Conservation (phyloP, 148 eudicot species). For the Persicaria tinctoria region DNA sequence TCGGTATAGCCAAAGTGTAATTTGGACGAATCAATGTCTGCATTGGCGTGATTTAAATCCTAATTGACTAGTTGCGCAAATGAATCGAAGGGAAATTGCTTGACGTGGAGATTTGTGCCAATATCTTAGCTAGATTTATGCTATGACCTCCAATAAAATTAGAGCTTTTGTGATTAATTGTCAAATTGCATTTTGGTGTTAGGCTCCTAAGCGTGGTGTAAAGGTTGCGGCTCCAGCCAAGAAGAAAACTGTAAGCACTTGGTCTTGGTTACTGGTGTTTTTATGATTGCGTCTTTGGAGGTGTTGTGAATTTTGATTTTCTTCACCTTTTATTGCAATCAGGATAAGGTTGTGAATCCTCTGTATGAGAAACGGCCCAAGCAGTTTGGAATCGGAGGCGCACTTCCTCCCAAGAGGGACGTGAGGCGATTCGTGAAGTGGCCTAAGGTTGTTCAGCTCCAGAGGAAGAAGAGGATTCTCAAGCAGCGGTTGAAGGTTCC, state of each 20-base stretch:
- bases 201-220: background rate
- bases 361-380: constrained; percentile 11
- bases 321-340: background rate
- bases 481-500: constrained; percentile 12
- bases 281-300: background rate
- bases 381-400: constrained; percentile 14
- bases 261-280: background rate
- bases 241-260: background rate
- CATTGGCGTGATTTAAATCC: background rate
- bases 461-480: constrained; percentile 10
- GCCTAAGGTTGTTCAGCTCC: constrained; percentile 12
- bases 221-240: constrained; percentile 1
- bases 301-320: background rate
- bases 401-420: constrained; percentile 9
- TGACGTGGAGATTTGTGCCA: no score
- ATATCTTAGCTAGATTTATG: background rate
- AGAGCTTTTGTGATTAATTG: background rate
- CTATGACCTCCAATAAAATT: background rate
- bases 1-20: background rate
- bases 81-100: no score
- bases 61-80: background rate
- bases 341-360: constrained; percentile 12
- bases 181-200: background rate
- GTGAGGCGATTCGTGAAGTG: constrained; percentile 8
- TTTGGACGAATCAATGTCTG: background rate